Evolutionary conservation across 306 rosid genomes (phyloP), one percentile per base, ranked within the genome.

Genomic region (Inga oerstediana): DNA sequence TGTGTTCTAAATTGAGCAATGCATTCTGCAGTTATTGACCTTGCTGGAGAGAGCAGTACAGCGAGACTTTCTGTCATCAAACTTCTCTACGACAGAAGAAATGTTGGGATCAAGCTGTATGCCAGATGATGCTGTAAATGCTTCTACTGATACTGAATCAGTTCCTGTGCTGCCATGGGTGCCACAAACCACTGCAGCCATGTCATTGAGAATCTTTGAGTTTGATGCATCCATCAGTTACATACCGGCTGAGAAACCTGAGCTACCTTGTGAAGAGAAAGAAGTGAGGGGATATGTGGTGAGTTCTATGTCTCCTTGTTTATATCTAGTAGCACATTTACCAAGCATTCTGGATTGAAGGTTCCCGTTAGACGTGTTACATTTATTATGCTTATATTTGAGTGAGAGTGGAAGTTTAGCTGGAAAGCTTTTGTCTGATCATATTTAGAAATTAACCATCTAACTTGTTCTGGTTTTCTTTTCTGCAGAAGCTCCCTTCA

Each of bases 91-190:
- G 34, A 94, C 98, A 2, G 91, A 90, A 41, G 94, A 94, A 81
- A 81, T 91, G 70, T 84, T 94, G 91, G 90, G 94, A 68, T 82
- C 89, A 58, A 72, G 85, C 84, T 87, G 84, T 72, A 72, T 81
- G 84, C 75, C 86, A 5, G 85, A 79, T 67, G 72, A 27, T 82
- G 84, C 88, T 82, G 77, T 77, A 37, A 84, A 30, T 79, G 85
- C 89, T 80, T 82, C 77, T 69, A 67, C 80, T 44, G 93, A 85
- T 78, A 83, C 81, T 61, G 91, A 88, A 56, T 87, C 93, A 16
- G 83, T 91, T 80, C 79, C 86, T 80, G 76, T 91, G 68, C 95
- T 94, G 86, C 99, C 99, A 72, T 97, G 99, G 99, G 84, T 97
- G 65, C 98, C 99, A 45, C 91, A 84, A 82, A 97, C 97, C 52